Evolutionary conservation across 1,284 basidiomycete genomes (phyloP), one percentile per base, ranked within the genome.

Genomic region (Ganoderma resinaceum): DNA sequence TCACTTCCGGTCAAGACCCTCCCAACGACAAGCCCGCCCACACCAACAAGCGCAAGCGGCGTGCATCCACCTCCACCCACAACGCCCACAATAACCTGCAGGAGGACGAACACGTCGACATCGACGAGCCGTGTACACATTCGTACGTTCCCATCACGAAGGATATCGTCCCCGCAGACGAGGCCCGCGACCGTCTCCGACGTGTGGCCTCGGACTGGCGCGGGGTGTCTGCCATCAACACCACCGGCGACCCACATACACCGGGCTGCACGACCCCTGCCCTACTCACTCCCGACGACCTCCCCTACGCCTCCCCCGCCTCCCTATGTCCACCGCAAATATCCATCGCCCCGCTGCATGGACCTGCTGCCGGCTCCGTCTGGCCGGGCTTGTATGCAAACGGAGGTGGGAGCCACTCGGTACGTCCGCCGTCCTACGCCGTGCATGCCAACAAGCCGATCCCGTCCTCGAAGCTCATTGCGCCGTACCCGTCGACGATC

Each of bases 141-240:
- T 78, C 74, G 68, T 81, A 81, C 58, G 76, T 80, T 18, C 85
- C 79, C 66, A 87, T 89, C 76, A 75, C 81, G 2, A 77, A 83
- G 40, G 88, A 91, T 74, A 78, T 87, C 65, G 78, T 92, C 89
- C 43, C 86, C 3, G 79, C 85, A 65, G 80, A 83, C 35, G 80
- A 85, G 31, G 86, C 86, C 0, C 82, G 89, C n/a, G 80, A 83
- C 38, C 84, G 83, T 46, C 82, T 93, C 0, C 83, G 84, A n/a
- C 79, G 82, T 20, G 85, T 88, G n/a, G 89, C 91, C 12, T 83
- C 85, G 42, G 80, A 85, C 38, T 93, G 91, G 91, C 81, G 91
- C 9, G 91, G 91, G 0, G 80, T 92, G 31, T 87, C 87, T n/a
- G 90, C 91, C 3, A 80, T 92, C 69, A 80, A n/a, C 73, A 80